Conservation (phyloP, 192 early-diverging fungal species). For the Coemansia sp. region DNA sequence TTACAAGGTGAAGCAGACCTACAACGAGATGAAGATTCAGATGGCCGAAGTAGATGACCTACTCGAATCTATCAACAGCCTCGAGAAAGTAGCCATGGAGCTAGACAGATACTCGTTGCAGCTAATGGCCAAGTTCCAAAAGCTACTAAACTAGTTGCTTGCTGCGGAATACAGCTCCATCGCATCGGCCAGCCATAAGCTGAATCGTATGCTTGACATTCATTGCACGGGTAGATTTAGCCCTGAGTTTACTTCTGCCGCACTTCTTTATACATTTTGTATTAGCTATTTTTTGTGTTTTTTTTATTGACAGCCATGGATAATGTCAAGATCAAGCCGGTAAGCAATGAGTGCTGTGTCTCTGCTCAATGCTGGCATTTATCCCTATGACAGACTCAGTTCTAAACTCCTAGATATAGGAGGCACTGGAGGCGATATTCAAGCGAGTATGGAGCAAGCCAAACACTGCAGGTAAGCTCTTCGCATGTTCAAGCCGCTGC, state of each 20-base stretch:
- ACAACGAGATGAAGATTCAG: constrained; percentile 50
- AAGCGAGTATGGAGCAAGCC: constrained; percentile 40
- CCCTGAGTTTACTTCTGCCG: neutral
- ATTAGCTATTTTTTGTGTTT: neutral
- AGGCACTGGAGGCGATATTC: constrained; percentile 46
- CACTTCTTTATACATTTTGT: neutral
- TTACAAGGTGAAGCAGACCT: constrained; percentile 51
- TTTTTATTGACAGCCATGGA: neutral
- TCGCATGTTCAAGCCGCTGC: neutral
- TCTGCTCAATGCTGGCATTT: too few relatives aligned
- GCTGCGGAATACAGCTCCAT: neutral
- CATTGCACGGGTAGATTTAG: neutral
- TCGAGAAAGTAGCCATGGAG: constrained; percentile 42
- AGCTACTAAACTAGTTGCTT: constrained; percentile 25
- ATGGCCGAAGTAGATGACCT: constrained; percentile 34
- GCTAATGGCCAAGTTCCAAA: constrained; percentile 43
- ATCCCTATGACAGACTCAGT: neutral
- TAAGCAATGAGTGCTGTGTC: neutral
- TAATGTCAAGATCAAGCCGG: constrained; percentile 16
- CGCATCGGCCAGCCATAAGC: constrained; percentile 1
- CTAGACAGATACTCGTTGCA: constrained; percentile 46
- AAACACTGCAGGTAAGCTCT: constrained; percentile 36
- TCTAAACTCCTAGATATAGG: constrained; percentile 7
- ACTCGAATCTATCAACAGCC: constrained; percentile 30
- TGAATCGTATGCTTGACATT: neutral